These are phyloP conservation scores for Moelleriella libera DNA, from an alignment of 2,329 filamentous ascomycete species.

Conservation along the genomic window DNA sequence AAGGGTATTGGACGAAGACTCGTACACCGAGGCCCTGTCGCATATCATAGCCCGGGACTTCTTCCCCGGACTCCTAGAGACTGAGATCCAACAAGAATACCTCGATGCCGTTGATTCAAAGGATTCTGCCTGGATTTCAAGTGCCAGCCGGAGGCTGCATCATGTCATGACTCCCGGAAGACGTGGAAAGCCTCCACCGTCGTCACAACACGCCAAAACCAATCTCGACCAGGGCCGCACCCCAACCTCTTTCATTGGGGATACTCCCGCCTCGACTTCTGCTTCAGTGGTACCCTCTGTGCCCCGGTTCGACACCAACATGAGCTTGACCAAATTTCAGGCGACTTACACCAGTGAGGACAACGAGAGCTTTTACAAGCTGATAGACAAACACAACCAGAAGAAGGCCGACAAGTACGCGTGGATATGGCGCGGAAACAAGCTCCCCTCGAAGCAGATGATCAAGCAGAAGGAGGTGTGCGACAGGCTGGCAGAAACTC, in stretches of 20 bases:
- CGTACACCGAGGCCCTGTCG: slow-evolving; percentile 79
- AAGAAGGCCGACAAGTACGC: slow-evolving; percentile 73
- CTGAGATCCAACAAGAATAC: slow-evolving; percentile 81
- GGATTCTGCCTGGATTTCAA: slow-evolving; percentile 74
- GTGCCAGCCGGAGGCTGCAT: slow-evolving; percentile 55
- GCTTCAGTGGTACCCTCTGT: slow-evolving; percentile 22
- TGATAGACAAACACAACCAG: slow-evolving; percentile 81
- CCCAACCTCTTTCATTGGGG: slow-evolving; percentile 52
- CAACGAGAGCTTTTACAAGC: slow-evolving; percentile 89
- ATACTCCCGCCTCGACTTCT: slow-evolving; percentile 54
- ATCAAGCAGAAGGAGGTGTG: slow-evolving; percentile 51
- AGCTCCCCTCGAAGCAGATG: slow-evolving; percentile 69
- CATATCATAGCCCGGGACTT: slow-evolving; percentile 95
- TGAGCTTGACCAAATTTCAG: slow-evolving; percentile 78
- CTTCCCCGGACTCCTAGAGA: slow-evolving; percentile 81
- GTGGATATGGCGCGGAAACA: slow-evolving; percentile 83
- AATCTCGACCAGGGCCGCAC: slow-evolving; percentile 31
- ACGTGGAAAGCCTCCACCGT: slow-evolving; percentile 10
- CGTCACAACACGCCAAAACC: slow-evolving; percentile 4
- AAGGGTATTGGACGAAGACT: slow-evolving; percentile 82
- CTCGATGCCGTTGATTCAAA: slow-evolving; percentile 80
- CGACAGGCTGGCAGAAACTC: slow-evolving; percentile 31
- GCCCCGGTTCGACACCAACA: slow-evolving; percentile 52
- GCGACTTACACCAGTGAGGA: slow-evolving; percentile 93
- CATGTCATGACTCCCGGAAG: slow-evolving; percentile 73